phyloP scores from a whole-genome alignment of 1,284 basidiomycete species.

The Marasmius fiardii region DNA sequence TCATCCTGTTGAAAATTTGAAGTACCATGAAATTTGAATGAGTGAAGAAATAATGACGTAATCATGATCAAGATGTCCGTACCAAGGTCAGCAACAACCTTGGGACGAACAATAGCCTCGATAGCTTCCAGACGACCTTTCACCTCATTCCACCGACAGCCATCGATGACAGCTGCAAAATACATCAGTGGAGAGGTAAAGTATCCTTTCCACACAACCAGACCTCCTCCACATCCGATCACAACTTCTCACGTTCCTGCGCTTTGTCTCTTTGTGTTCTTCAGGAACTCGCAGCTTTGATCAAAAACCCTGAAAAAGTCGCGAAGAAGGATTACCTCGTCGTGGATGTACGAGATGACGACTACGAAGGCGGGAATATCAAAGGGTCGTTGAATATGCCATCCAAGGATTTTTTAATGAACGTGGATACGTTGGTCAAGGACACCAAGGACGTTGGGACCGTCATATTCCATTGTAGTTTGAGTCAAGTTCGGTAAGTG shows the following conservation, averaged over 20 bases:
- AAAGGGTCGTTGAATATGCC: conserved; percentile 59
- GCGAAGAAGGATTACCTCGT: conserved; percentile 66
- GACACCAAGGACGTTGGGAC: conserved; percentile 58
- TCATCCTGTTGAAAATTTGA: no score
- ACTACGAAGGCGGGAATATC: conserved; percentile 75
- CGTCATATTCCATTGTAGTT: conserved; percentile 73
- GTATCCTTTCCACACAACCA: neutral
- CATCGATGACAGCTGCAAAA: neutral
- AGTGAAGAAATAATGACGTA: no score
- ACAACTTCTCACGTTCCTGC: neutral
- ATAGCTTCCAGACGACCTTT: neutral
- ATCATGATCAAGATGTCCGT: no score
- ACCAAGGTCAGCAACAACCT: neutral
- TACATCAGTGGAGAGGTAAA: conserved; percentile 1
- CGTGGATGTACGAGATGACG: conserved; percentile 77
- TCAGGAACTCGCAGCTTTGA: conserved; percentile 66
- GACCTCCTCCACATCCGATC: neutral
- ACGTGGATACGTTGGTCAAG: conserved; percentile 55
- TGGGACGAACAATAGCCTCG: neutral
- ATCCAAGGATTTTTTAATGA: conserved; percentile 51
- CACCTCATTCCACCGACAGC: neutral
- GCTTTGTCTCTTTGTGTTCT: no score
- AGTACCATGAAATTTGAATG: no score
- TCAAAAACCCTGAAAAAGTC: conserved; percentile 54
- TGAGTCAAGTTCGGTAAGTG: conserved; percentile 70